phyloP scores from a whole-genome alignment of 345 rosid species.

The Cardiospermum halicacabum region DNA sequence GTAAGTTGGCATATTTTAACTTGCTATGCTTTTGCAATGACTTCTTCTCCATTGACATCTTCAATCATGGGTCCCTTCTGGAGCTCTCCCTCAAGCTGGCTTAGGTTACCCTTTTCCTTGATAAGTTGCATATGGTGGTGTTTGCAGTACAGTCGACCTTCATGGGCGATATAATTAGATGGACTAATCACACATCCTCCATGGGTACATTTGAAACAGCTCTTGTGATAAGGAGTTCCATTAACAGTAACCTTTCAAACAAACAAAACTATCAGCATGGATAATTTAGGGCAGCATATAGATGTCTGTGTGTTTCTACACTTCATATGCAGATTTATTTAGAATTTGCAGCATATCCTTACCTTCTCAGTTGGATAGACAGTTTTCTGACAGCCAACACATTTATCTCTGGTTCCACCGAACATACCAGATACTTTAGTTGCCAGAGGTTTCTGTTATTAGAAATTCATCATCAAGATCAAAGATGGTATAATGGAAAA shows the following conservation, averaged over 20 bases:
- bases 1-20: not conserved
- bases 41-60: conserved; percentile 31
- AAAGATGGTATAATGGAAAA: not conserved
- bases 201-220: conserved; percentile 98
- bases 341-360: conserved; percentile 5
- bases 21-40: conserved; percentile 24
- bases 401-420: conserved; percentile 91
- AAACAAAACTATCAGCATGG: not conserved
- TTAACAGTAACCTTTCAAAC: conserved; percentile 78
- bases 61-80: conserved; percentile 27
- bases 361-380: conserved; percentile 96
- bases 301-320: not conserved
- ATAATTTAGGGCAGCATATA: not conserved
- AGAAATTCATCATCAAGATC: conserved; percentile 7
- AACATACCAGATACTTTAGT: conserved; percentile 85
- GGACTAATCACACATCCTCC: conserved; percentile 96
- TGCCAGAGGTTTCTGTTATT: conserved; percentile 61
- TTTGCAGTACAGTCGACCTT: conserved; percentile 92
- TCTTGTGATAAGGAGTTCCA: conserved; percentile 89
- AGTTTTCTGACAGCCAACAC: conserved; percentile 78
- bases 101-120: conserved; percentile 87
- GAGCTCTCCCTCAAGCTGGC: conserved; percentile 87
- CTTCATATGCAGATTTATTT: not conserved
- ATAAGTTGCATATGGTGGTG: conserved; percentile 96
- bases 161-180: conserved; percentile 91